Conservation (phyloP, 2,329 filamentous ascomycete genomes). For the Cladosporium sp. region DNA sequence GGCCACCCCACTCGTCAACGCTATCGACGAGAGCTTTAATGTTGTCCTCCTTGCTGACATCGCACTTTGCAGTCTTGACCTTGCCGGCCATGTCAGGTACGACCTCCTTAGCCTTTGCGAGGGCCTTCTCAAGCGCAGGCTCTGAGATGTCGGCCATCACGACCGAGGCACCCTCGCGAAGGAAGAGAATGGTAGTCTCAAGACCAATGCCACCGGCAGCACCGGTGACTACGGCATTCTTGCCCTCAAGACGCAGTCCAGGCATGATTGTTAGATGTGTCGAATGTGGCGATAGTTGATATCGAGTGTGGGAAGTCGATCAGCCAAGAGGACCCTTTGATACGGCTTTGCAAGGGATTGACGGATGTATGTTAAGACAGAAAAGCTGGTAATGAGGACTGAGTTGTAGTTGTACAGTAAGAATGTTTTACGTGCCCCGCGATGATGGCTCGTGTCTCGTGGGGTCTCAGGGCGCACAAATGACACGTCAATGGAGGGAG, state of each 20-base stretch:
- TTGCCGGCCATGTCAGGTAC: slow-evolving; percentile 52
- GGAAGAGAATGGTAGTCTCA: slow-evolving; percentile 85
- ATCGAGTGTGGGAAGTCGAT: neutral
- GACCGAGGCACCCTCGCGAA: slow-evolving; percentile 79
- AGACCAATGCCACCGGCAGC: slow-evolving; percentile 88
- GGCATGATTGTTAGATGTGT: slow-evolving; percentile 4
- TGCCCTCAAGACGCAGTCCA: slow-evolving; percentile 53
- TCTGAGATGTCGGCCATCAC: slow-evolving; percentile 81
- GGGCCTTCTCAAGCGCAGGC: slow-evolving; percentile 70
- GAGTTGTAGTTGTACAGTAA: slow-evolving; percentile 2
- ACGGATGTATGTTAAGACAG: neutral
- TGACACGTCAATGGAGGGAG: slow-evolving; percentile 6
- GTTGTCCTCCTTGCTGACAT: slow-evolving; percentile 81
- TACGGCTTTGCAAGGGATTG: neutral
- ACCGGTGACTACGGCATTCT: slow-evolving; percentile 74
- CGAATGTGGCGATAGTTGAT: neutral
- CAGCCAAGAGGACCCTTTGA: neutral
- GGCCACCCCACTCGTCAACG: slow-evolving; percentile 77
- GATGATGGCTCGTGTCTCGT: slow-evolving; percentile 8
- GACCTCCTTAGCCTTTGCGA: slow-evolving; percentile 69
- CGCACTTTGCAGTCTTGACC: slow-evolving; percentile 63
- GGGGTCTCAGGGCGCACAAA: slow-evolving; percentile 5
- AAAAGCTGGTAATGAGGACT: neutral
- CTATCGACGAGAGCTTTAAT: slow-evolving; percentile 70
- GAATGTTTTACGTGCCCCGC: slow-evolving; percentile 4